phyloP scores from a whole-genome alignment of 306 rosid genomes.

The Castanea crenata region DNA sequence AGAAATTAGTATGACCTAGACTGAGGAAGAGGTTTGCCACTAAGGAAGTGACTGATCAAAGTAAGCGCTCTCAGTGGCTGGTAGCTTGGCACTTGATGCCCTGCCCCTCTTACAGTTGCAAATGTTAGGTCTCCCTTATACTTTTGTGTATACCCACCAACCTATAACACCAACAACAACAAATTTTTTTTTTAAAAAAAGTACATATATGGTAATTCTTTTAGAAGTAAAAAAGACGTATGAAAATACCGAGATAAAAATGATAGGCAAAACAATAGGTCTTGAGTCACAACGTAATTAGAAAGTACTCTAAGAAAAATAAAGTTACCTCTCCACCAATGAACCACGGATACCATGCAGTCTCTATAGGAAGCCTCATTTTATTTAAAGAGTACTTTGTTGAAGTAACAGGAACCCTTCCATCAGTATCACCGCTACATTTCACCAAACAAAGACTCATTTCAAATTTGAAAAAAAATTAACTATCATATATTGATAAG shows the following conservation, averaged over 20 bases:
- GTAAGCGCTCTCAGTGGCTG: slow-evolving; percentile 75
- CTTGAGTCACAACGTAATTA: too few species aligned
- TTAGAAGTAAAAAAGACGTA: too few species aligned
- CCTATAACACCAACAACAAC: slow-evolving; percentile 30
- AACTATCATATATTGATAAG: too few species aligned
- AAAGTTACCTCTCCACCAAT: slow-evolving; percentile 53
- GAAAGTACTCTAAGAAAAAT: too few species aligned
- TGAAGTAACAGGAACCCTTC: slow-evolving; percentile 87
- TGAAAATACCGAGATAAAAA: too few species aligned
- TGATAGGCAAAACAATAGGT: too few species aligned
- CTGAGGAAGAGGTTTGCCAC: slow-evolving; percentile 56
- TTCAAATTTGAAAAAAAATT: not conserved
- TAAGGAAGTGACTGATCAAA: slow-evolving; percentile 58
- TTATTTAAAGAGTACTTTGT: slow-evolving; percentile 66
- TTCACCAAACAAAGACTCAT: slow-evolving; percentile 6
- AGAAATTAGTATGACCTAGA: not conserved
- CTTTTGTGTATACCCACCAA: slow-evolving; percentile 65
- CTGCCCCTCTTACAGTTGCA: slow-evolving; percentile 77
- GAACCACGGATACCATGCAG: slow-evolving; percentile 73
- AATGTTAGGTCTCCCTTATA: slow-evolving; percentile 62
- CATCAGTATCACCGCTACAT: slow-evolving; percentile 84
- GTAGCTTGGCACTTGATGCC: slow-evolving; percentile 86
- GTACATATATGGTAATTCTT: too few species aligned
- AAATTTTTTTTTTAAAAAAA: too few species aligned
- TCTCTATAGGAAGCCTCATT: slow-evolving; percentile 60